Base-by-base conservation (phyloP, 257 asterid genomes). In the Salvia miltiorrhiza region DNA sequence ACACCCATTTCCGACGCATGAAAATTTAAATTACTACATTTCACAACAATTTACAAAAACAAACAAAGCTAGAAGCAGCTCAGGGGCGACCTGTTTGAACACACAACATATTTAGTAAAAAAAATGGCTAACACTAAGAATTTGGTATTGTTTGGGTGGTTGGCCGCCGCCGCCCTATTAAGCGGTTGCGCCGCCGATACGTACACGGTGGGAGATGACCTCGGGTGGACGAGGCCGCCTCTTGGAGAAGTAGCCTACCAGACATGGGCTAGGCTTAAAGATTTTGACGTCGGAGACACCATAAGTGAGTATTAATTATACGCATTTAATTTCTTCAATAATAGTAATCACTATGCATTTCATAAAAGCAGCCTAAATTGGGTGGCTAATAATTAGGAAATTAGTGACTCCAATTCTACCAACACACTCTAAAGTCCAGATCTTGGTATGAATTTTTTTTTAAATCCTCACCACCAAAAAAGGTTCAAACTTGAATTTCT, bases 141-240 rank as follows among this genome's bases (percentile, higher is more conserved):
- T 24, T 10, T 69, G 53, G 47, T 16, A 9, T 20, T 59, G 32
- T 24, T 73, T 4, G 68, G 84, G 67, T 72, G 28, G 67, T 24
- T 78, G 20, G n/a, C 73, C 20, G 74, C 71, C 28, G 73, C 79
- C 32, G 58, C 45, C 2, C 57, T 81, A 1, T 9, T 58, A 11
- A 32, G 33, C 1, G 67, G 67, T 12, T 55, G 73, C 20, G 45
- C 76, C 14, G 83, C 86, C 14, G 77, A 70, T 1, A 78, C 86
- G 5, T 10, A 69, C 67, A 65, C 35, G 4, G 76, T 81, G 13
- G 81, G 83, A 10, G 73, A 58, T 33, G 16, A 26, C 1, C 45
- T 81, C 9, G 76, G 78, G 0, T 76, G 83, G 83, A 69, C 56
- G 14, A 9, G 79, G 54, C 87, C 84, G 23, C 79, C 82, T 0